Evolutionary conservation across 2,329 filamentous ascomycete species (phyloP), one percentile per base, ranked within the genome.

Genomic region (Phymatotrichopsis omnivora): DNA sequence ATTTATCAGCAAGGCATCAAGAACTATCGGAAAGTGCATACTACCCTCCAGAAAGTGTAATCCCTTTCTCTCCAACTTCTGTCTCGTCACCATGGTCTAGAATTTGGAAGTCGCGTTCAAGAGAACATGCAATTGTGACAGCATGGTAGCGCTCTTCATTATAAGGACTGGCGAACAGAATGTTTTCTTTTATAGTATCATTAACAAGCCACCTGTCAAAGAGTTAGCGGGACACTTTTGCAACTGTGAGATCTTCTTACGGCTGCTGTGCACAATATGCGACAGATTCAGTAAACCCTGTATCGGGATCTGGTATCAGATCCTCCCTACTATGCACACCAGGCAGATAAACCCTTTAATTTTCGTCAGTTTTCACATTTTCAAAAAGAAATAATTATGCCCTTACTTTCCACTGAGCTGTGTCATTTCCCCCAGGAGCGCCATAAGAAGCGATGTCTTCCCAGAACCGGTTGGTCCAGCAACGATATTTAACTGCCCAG

Each of bases 231-330:
- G 7, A 12, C 10, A 10, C 12, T 17, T 20, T 8, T 22, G 28
- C 12, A n/a, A 25, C 23, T 38, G 28, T 36, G n/a, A 8, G 11
- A 14, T 19, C 10, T 25, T 40, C 49, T 19, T 33, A 53, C 7
- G 91, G 85, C 63, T 93, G 83, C 63, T 98, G 91, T 14, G 91
- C 89, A 62, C 93, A 94, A 62, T 96, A 98, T 12, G 91, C 91
- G 49, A 95, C 80, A 49, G 83, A 93, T 61, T 98, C 87, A 5
- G 84, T 85, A 29, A 96, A 73, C 2, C 82, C 82, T 19, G 89
- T 95, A 47, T 82, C 79, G 2, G 85, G 81, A 61, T 96, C 81
- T 5, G 78, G 72, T 11, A 72, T 80, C 23, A 95, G 73, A 49
- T 95, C 85, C 61, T 94, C 85, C 55, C 91, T 80, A 60, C 84